Percentiles rank a stretch among this genome's conserved stretches.
phyloP scores from a whole-genome alignment of 1,284 basidiomycete genomes.

The Grifola frondosa region DNA sequence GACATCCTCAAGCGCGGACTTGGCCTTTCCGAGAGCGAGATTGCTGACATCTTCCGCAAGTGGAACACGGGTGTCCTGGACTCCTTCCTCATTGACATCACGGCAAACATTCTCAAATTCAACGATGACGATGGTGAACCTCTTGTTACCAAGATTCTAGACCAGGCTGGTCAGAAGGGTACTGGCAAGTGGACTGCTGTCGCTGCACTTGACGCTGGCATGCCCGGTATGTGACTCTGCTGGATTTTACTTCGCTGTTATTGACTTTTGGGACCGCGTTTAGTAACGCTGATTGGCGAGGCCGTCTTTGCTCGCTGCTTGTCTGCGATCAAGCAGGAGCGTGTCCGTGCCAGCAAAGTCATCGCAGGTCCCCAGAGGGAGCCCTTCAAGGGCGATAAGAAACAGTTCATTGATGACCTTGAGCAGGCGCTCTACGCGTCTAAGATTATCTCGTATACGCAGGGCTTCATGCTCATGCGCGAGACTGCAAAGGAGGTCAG shows the following conservation, averaged over 20 bases:
- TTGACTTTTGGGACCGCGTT: slow-evolving; percentile 16
- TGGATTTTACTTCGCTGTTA: not conserved
- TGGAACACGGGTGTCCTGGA: slow-evolving; percentile 99
- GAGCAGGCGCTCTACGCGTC: slow-evolving; percentile 99
- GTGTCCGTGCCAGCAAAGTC: slow-evolving; percentile 88
- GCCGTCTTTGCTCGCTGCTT: slow-evolving; percentile 99
- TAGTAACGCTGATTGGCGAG: slow-evolving; percentile 98
- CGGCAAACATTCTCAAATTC: slow-evolving; percentile 91
- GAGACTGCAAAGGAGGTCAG: slow-evolving; percentile 93
- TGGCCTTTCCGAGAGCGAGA: slow-evolving; percentile 81
- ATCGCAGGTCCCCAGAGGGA: slow-evolving; percentile 90
- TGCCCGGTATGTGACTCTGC: slow-evolving; percentile 57
- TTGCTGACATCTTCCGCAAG: slow-evolving; percentile 83
- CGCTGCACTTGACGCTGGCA: slow-evolving; percentile 95
- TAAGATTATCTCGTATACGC: slow-evolving; percentile 99
- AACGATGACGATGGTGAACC: slow-evolving; percentile 94
- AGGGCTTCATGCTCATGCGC: slow-evolving; percentile 99
- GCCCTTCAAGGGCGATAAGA: slow-evolving; percentile 96
- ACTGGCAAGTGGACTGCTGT: slow-evolving; percentile 99
- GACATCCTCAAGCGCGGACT: slow-evolving; percentile 98
- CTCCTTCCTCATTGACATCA: slow-evolving; percentile 99
- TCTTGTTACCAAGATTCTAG: slow-evolving; percentile 92
- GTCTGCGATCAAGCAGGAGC: slow-evolving; percentile 98
- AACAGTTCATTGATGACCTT: slow-evolving; percentile 98
- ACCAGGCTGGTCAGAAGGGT: slow-evolving; percentile 97